Conservation (phyloP, 768 basidiomycete genomes). For the Suillus variegatus region DNA sequence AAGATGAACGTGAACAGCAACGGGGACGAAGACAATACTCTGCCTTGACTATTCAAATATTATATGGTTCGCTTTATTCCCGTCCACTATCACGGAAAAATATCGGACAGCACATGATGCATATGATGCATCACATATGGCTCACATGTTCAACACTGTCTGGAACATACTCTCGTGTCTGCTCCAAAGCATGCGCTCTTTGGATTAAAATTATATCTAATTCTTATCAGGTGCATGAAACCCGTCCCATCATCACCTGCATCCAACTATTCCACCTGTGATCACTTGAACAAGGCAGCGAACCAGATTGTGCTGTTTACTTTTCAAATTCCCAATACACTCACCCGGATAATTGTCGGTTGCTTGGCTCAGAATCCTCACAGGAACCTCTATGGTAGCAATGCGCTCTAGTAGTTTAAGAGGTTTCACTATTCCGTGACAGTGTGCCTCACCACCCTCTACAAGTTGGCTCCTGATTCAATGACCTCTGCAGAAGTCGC, state of each 20-base stretch:
- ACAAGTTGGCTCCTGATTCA: conserved; percentile 21
- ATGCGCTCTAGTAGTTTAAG: conserved; percentile 43
- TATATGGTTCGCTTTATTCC: background rate
- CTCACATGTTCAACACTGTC: background rate
- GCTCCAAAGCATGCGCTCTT: background rate
- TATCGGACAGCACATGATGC: conserved; percentile 7
- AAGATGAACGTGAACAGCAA: background rate
- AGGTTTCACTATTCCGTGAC: conserved; percentile 23
- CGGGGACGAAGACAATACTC: background rate
- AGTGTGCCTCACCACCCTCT: conserved; percentile 32
- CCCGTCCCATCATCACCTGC: background rate
- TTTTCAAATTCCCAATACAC: conserved; percentile 9
- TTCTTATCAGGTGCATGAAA: background rate
- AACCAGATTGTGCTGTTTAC: background rate
- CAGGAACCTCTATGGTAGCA: conserved; percentile 18
- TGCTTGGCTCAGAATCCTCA: conserved; percentile 34
- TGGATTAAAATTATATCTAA: background rate
- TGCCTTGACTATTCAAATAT: background rate
- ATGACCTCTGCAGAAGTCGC: conserved; percentile 31
- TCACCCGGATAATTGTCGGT: conserved; percentile 53
- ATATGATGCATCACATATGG: conserved; percentile 24
- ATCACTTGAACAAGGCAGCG: background rate
- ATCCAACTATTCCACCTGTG: background rate
- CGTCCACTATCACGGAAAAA: conserved; percentile 7
- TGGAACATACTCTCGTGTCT: background rate